A percentile compares a stretch with the other conserved stretches of the same genome.
Evolutionary conservation across 2,329 filamentous ascomycete species (phyloP).

Genomic region (Graphilbum fragrans): DNA sequence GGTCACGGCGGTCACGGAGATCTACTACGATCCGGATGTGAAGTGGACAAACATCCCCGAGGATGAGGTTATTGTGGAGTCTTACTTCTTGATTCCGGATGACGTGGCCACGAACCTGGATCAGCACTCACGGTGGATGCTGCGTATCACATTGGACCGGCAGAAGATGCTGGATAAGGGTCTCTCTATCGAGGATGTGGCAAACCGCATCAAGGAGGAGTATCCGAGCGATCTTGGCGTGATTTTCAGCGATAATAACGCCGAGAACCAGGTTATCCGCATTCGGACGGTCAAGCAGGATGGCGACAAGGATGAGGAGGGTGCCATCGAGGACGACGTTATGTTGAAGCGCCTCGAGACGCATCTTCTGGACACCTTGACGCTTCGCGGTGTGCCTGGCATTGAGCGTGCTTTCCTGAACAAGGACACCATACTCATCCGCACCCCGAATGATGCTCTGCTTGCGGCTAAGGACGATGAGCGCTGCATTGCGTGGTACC

Average conservation of each 20-base stretch:
- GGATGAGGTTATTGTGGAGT: conserved; percentile 89
- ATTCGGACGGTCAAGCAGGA: conserved; percentile 65
- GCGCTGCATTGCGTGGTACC: conserved; percentile 81
- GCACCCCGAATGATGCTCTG: conserved; percentile 58
- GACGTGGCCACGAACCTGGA: conserved; percentile 51
- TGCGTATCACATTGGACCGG: conserved; percentile 85
- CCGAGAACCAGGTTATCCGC: conserved; percentile 87
- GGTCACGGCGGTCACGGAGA: conserved; percentile 83
- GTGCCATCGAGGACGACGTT: conserved; percentile 64
- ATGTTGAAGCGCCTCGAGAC: conserved; percentile 87
- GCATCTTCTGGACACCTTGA: conserved; percentile 82
- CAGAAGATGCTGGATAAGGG: conserved; percentile 94
- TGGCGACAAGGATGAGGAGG: conserved; percentile 62
- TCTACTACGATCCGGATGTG: conserved; percentile 94
- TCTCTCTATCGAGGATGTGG: conserved; percentile 83
- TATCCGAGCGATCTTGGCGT: conserved; percentile 79
- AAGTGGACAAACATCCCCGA: conserved; percentile 74
- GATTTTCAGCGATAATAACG: conserved; percentile 97
- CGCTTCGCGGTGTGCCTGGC: conserved; percentile 78
- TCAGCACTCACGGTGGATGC: conserved; percentile 84
- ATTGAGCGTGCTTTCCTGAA: conserved; percentile 91
- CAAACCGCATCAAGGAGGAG: conserved; percentile 75
- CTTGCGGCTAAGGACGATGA: conserved; percentile 61
- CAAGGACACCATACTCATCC: conserved; percentile 58
- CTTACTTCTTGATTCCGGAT: conserved; percentile 89